Evolutionary conservation across 306 rosid species (phyloP), one percentile per base, ranked within the genome.

Genomic region (Rosa rugosa): DNA sequence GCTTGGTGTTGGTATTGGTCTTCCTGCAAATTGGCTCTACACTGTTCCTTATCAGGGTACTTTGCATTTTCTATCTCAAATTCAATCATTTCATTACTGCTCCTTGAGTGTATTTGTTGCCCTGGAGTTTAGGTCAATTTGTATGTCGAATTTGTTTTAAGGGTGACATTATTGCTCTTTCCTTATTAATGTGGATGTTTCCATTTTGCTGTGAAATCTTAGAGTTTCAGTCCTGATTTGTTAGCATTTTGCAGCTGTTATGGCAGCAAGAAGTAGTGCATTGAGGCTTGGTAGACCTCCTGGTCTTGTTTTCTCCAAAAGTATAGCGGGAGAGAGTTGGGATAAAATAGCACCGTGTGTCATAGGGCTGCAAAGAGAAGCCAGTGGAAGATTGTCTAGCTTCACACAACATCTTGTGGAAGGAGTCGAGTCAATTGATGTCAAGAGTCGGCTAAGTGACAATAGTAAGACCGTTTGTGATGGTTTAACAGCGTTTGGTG

Each of bases 1-100:
- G 51, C 89, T 87, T 83, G 98, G 98, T 64, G 17, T 90, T 68
- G 98, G 98, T 31, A 46, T 94, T 77, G 98, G 98, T 77, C 87
- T 91, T 51, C 98, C 98, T 11, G 89, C 92, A 71, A 91, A 92
- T 70, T 69, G 75, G 74, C 69, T 90, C 79, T 88, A 65, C 81
- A 83, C 79, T 78, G 78, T 75, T 76, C 90, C 98, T 49, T 87
- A 82, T 78, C 76, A 82, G 71, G 98, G 98, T 94, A 87, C 31
- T 50, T 50, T 2, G 20, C 38, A 59, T 38, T 51, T 36, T 67
- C 22, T 31, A 20, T 47, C 27, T 22, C 5, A 2, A 56, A 11
- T 59, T 23, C 17, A 13, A 2, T 25, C 16, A 63, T 31, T 64
- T 31, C 3, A 16, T 34, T 34, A 40, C 65, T 72, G 6, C 20